phyloP scores from a whole-genome alignment of 352 stramenopile species.

The Phytophthora ramorum region DNA sequence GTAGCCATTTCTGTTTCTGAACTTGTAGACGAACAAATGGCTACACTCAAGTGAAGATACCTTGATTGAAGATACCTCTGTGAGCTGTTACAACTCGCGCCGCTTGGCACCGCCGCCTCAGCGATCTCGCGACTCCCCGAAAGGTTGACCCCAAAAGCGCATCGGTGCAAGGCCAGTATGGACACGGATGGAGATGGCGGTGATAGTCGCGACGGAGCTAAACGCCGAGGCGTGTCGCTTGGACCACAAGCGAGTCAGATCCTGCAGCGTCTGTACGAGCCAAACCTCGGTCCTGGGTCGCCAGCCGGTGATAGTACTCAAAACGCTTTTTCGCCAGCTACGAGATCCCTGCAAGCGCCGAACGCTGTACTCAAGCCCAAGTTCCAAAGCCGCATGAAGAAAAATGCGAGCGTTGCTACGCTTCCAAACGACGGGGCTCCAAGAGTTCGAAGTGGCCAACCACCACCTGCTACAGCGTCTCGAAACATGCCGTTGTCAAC shows the following conservation, averaged over 20 bases:
- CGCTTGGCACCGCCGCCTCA: slow-evolving; percentile 3
- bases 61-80: slow-evolving; percentile 14
- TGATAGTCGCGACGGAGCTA: slow-evolving; percentile 58
- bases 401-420: slow-evolving; percentile 48
- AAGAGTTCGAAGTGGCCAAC: slow-evolving; percentile 1
- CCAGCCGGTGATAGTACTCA: neutral
- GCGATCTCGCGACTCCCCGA: slow-evolving; percentile 14
- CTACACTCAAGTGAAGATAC: slow-evolving; percentile 15
- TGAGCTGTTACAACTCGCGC: slow-evolving; percentile 4
- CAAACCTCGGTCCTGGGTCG: slow-evolving; percentile 51
- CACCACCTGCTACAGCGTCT: neutral
- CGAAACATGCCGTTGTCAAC: slow-evolving; percentile 5
- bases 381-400: slow-evolving; percentile 50
- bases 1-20: too few relatives aligned
- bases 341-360: neutral
- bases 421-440: slow-evolving; percentile 21
- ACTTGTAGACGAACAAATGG: slow-evolving; percentile 1
- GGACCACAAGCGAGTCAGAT: slow-evolving; percentile 67
- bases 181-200: neutral
- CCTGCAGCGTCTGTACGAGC: slow-evolving; percentile 73
- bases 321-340: slow-evolving; percentile 9
- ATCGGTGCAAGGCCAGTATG: neutral
- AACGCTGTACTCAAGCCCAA: slow-evolving; percentile 52
- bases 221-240: slow-evolving; percentile 52
- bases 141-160: neutral